phyloP scores from a whole-genome alignment of 768 basidiomycete genomes.

The Pisolithus marmoratus region DNA sequence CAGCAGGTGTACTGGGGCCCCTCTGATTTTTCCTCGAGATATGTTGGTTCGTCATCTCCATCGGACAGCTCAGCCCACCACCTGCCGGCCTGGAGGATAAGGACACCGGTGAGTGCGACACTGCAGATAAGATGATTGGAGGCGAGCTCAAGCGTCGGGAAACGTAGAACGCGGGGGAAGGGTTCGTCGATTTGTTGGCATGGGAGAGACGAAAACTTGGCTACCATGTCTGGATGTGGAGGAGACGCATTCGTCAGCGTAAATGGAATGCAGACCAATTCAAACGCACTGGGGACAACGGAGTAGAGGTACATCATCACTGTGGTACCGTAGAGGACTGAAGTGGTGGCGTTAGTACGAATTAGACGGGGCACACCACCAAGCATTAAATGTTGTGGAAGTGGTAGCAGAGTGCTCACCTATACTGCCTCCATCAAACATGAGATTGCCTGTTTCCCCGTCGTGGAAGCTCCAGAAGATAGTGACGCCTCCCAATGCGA shows the following conservation, averaged over 20 bases:
- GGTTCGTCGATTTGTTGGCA: conserved; percentile 44
- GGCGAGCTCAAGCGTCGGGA: conserved; percentile 70
- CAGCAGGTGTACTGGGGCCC: conserved; percentile 5
- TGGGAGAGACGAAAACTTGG: conserved; percentile 56
- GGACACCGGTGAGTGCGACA: conserved; percentile 82
- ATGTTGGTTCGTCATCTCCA: conserved; percentile 41
- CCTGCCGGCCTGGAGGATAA: conserved; percentile 76
- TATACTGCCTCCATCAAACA: conserved; percentile 89
- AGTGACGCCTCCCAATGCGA: conserved; percentile 54
- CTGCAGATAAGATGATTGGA: conserved; percentile 82
- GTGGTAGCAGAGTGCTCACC: conserved; percentile 42
- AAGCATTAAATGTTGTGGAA: neutral
- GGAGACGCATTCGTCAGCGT: conserved; percentile 4
- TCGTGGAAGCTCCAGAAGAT: conserved; percentile 77
- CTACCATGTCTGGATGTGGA: conserved; percentile 46
- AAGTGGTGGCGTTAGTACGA: conserved; percentile 1
- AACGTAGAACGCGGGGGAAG: conserved; percentile 59
- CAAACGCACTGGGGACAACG: conserved; percentile 70
- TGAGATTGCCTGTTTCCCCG: conserved; percentile 74
- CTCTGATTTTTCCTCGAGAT: conserved; percentile 26
- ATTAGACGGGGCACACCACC: neutral
- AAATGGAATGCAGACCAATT: neutral
- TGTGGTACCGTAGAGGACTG: conserved; percentile 76
- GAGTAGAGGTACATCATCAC: conserved; percentile 66
- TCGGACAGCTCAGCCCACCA: conserved; percentile 82